These are phyloP conservation scores for Phaeosphaeria sp. DNA, from an alignment of 2,329 filamentous ascomycete species.

Conservation along the genomic window DNA sequence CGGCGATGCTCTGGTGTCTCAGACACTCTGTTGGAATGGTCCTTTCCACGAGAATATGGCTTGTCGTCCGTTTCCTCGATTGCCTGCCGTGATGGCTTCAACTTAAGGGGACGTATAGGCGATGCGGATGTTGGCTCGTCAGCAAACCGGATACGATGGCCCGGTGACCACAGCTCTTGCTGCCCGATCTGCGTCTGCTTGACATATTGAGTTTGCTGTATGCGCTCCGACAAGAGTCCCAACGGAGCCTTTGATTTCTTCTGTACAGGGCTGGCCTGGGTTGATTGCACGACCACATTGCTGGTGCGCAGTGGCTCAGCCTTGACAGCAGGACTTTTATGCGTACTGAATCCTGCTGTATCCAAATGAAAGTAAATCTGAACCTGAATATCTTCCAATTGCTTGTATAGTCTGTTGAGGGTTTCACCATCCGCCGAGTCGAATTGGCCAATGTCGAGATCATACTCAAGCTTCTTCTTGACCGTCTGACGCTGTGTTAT, in stretches of 20 bases:
- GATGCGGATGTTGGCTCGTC: slow-evolving; percentile 21
- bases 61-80: not conserved
- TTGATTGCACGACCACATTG: slow-evolving; percentile 39
- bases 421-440: slow-evolving; percentile 33
- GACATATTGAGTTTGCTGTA: slow-evolving; percentile 44
- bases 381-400: slow-evolving; percentile 34
- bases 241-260: slow-evolving; percentile 13
- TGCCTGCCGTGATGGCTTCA: slow-evolving; percentile 3
- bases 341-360: slow-evolving; percentile 32
- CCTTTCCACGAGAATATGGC: slow-evolving; percentile 8
- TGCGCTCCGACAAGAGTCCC: slow-evolving; percentile 19
- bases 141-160: slow-evolving; percentile 35
- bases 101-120: slow-evolving; percentile 16
- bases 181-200: slow-evolving; percentile 40
- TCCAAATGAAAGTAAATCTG: slow-evolving; percentile 38
- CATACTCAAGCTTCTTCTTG: slow-evolving; percentile 39
- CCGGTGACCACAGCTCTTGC: slow-evolving; percentile 37
- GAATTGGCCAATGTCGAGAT: slow-evolving; percentile 36
- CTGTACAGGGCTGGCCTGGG: slow-evolving; percentile 33
- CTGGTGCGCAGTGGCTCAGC: slow-evolving; percentile 12
- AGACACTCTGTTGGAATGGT: slow-evolving; percentile 25
- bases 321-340: slow-evolving; percentile 14
- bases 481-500: slow-evolving; percentile 25
- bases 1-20: slow-evolving; percentile 32
- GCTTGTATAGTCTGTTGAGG: slow-evolving; percentile 32